Evolutionary conservation across 768 basidiomycete genomes (phyloP).

Genomic region (Tricholoma terreum): DNA sequence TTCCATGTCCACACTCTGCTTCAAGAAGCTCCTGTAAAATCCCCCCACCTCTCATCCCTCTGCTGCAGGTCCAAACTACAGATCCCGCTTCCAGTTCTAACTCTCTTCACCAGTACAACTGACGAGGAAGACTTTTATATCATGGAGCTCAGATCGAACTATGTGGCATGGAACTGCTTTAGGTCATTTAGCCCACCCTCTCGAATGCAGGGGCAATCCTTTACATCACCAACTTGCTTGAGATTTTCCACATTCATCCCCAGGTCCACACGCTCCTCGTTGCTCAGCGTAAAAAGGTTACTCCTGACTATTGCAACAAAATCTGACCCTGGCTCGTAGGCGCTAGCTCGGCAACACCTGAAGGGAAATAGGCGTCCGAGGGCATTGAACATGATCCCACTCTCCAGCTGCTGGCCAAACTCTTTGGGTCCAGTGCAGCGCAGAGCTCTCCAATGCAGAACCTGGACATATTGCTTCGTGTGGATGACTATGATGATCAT

Average conservation of each 20-base stretch:
- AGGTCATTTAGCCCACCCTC: conserved; percentile 71
- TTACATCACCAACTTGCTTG: conserved; percentile 66
- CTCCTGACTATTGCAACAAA: conserved; percentile 75
- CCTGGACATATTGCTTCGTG: conserved; percentile 71
- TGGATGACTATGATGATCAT: conserved; percentile 44
- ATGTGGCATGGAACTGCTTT: conserved; percentile 79
- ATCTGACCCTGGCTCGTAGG: conserved; percentile 87
- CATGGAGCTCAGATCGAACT: conserved; percentile 84
- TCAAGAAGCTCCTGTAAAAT: conserved; percentile 52
- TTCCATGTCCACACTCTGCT: conserved; percentile 73
- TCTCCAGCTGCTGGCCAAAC: conserved; percentile 44
- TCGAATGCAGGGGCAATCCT: conserved; percentile 74
- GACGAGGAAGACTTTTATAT: conserved; percentile 95
- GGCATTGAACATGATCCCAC: conserved; percentile 44
- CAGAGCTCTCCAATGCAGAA: conserved; percentile 80
- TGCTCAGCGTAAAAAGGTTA: conserved; percentile 53
- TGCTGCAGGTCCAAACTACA: conserved; percentile 70
- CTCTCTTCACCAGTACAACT: conserved; percentile 72
- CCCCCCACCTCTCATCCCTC: conserved; percentile 71
- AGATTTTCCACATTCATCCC: conserved; percentile 64
- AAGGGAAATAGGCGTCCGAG: conserved; percentile 52
- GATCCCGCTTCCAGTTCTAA: conserved; percentile 69
- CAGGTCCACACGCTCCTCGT: conserved; percentile 59
- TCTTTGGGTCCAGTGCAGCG: conserved; percentile 84
- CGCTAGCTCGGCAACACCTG: conserved; percentile 50